Conservation (phyloP, 2,329 filamentous ascomycete species). For the Sporothrix phasma region DNA sequence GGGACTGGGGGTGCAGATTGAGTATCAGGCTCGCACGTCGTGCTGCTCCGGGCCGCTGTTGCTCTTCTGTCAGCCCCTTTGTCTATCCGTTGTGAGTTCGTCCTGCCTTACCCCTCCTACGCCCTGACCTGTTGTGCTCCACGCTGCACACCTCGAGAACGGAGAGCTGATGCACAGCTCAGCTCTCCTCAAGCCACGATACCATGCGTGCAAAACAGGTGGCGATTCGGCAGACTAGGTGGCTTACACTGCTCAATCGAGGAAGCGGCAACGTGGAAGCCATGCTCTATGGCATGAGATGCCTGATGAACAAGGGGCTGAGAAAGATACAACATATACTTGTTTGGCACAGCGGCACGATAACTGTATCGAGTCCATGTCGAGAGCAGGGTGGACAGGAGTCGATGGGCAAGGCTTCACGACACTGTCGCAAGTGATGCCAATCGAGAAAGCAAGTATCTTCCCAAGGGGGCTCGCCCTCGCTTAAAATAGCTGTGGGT, state of each 20-base stretch:
- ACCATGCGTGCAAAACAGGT: neutral
- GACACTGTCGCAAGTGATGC: neutral
- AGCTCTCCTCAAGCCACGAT: neutral
- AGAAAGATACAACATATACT: too few species aligned
- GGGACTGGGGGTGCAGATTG: too few species aligned
- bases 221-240: neutral
- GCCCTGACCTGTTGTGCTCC: neutral
- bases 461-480: neutral
- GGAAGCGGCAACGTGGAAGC: neutral
- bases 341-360: too few species aligned
- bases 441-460: too few species aligned
- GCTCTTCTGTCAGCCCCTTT: neutral
- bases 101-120: too few species aligned
- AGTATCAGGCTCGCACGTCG: neutral
- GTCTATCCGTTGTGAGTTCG: too few species aligned
- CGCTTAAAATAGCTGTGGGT: neutral
- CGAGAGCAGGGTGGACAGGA: too few species aligned
- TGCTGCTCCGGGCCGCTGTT: neutral
- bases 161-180: too few species aligned
- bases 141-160: constrained; percentile 1
- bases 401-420: too few species aligned
- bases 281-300: neutral
- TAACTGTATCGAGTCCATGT: too few species aligned
- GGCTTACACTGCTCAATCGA: neutral
- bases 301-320: neutral